Conservation (phyloP, 2,329 filamentous ascomycete species). For the Hypomyces perniciosus region DNA sequence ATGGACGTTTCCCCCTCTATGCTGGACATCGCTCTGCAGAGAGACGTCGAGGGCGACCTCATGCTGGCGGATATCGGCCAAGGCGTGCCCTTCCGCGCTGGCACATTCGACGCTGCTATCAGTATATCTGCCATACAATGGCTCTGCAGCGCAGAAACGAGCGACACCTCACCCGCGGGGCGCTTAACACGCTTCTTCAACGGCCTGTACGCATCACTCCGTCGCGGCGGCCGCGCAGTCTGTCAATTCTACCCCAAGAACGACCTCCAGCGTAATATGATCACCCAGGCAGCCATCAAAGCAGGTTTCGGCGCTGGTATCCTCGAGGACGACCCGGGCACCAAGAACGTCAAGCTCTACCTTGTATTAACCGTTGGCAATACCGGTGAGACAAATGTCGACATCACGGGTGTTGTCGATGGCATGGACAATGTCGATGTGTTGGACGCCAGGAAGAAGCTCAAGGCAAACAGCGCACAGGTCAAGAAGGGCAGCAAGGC, state of each 20-base stretch:
- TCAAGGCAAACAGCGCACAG: constrained; percentile 41
- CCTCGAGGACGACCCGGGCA: constrained; percentile 90
- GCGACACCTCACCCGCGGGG: constrained; percentile 73
- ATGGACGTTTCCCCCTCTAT: constrained; percentile 96
- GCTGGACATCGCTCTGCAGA: constrained; percentile 88
- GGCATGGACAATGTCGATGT: constrained; percentile 87
- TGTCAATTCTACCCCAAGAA: constrained; percentile 99
- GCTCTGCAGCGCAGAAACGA: constrained; percentile 92
- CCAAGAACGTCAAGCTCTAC: constrained; percentile 96
- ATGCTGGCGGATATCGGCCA: constrained; percentile 93
- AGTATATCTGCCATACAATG: constrained; percentile 96
- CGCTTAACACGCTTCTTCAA: constrained; percentile 85
- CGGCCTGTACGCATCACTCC: constrained; percentile 77
- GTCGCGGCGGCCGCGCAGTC: constrained; percentile 80
- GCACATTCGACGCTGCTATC: constrained; percentile 90
- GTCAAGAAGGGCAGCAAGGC: constrained; percentile 76
- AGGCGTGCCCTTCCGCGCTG: constrained; percentile 86
- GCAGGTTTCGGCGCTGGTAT: constrained; percentile 94
- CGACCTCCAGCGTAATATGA: constrained; percentile 84
- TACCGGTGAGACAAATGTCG: constrained; percentile 50
- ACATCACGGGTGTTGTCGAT: constrained; percentile 85
- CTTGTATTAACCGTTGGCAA: constrained; percentile 86
- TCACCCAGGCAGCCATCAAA: constrained; percentile 80
- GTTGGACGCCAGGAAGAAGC: constrained; percentile 57
- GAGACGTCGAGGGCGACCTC: constrained; percentile 90